Evolutionary conservation across 1,284 basidiomycete species (phyloP), one percentile per base, ranked within the genome.

Genomic region (Flammula alnicola): DNA sequence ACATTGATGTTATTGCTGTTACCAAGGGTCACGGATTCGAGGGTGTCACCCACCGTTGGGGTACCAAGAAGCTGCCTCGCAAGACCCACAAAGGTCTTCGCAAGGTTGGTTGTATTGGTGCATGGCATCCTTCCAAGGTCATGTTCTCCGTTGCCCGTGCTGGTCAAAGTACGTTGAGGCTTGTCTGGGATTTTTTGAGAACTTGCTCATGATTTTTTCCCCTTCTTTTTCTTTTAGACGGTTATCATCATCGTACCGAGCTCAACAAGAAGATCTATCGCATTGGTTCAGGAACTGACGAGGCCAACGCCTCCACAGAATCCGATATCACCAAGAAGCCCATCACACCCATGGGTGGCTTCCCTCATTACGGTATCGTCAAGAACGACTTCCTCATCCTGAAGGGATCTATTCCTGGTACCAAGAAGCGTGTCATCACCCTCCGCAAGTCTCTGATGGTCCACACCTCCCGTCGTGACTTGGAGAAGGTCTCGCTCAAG

Each of bases 61-160:
- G 97, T 63, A 95, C 93, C 72, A 98, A 95, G 88, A 96, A 95
- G 80, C 84, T 99, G 55, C 96, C 96, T 53, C 84, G 96, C 66
- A 98, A 99, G 84, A 98, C 96, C 51, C 96, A 99, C 87, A 96
- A 96, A 77, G 96, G 96, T 93, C 91, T 98, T 65, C 92, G 95
- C 74, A 98, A 98, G 80, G 95, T 98, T 63, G 96, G 96, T 71
- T 99, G 97, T 89, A 98, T 99, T 67, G 96, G 96, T 81, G 95
- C 95, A 70, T 97, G 95, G 95, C 95, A 97, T 84, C 95, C 94
- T 68, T 91, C 92, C 60, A 96, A 95, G 77, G 95, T 98, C 84
- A 98, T 98, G 95, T 99, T 93, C 88, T 97, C 95, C 41, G 97
- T 99, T 62, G 96, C 95, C 54, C 96, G 97, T 82, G 95, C 97